A percentile compares a stretch with the other conserved stretches of the same genome.
These are phyloP conservation scores for Lactifluus piperatus DNA, from an alignment of 768 basidiomycete species.

Conservation along the genomic window DNA sequence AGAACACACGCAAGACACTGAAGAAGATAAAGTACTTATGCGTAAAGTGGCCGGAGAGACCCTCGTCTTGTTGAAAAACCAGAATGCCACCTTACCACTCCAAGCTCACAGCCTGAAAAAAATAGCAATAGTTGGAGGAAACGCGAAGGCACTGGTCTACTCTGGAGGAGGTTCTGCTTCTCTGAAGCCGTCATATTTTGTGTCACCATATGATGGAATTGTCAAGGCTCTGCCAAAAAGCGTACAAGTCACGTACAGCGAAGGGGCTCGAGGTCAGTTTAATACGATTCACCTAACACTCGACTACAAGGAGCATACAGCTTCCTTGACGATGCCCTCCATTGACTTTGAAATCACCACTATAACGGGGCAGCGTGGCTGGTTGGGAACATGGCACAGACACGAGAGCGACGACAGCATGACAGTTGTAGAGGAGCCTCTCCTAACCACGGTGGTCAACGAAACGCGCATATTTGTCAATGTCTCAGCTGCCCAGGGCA, in stretches of 20 bases:
- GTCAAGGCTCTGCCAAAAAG: slow-evolving; percentile 42
- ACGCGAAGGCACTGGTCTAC: slow-evolving; percentile 52
- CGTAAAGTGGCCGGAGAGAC: slow-evolving; percentile 57
- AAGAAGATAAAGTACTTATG: slow-evolving; percentile 55
- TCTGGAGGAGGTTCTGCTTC: slow-evolving; percentile 69
- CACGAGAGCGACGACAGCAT: slow-evolving; percentile 7
- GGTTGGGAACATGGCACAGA: slow-evolving; percentile 28
- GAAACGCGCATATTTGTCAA: slow-evolving; percentile 62
- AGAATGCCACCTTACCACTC: slow-evolving; percentile 45
- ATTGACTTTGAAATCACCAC: slow-evolving; percentile 62
- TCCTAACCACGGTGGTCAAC: slow-evolving; percentile 40
- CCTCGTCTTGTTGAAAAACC: slow-evolving; percentile 72
- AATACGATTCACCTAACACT: too few species aligned
- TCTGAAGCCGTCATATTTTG: slow-evolving; percentile 66
- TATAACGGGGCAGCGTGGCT: slow-evolving; percentile 41
- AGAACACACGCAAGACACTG: slow-evolving; percentile 54
- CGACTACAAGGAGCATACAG: slow-evolving; percentile 28
- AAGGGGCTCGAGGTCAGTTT: slow-evolving; percentile 56
- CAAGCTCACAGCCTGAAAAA: slow-evolving; percentile 42
- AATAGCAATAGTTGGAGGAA: slow-evolving; percentile 68
- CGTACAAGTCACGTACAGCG: slow-evolving; percentile 53
- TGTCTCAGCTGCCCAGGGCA: slow-evolving; percentile 42
- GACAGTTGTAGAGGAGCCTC: slow-evolving; percentile 6
- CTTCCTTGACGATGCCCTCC: slow-evolving; percentile 54
- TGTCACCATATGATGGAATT: slow-evolving; percentile 73